Conservation (phyloP, 768 basidiomycete genomes). For the Rhizopogon vesiculosus region DNA sequence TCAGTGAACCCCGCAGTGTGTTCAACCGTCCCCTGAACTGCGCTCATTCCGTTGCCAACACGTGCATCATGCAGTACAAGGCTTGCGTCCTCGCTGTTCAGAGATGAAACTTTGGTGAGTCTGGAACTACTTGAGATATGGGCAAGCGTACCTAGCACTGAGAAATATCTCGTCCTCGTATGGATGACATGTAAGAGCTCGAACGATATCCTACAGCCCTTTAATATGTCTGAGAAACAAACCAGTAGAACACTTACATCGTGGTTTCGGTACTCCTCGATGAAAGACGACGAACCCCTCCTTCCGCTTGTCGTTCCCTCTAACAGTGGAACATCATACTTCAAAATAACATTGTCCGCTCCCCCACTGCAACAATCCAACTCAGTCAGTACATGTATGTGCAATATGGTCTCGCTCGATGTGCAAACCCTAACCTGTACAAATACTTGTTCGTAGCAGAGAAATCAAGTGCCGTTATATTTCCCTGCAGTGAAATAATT, state of each 20-base stretch:
- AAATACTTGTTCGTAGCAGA: conserved; percentile 61
- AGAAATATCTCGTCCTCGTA: conserved; percentile 62
- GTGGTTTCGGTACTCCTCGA: conserved; percentile 25
- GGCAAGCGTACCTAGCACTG: conserved; percentile 52
- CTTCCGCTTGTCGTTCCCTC: conserved; percentile 7
- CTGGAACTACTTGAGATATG: conserved; percentile 4
- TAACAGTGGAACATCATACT: conserved; percentile 47
- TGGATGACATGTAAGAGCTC: conserved; percentile 64
- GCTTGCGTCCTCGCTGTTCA: conserved; percentile 63
- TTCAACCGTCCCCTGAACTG: conserved; percentile 48
- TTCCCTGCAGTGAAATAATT: conserved; percentile 41
- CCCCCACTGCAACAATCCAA: conserved; percentile 40
- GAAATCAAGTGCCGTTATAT: conserved; percentile 68
- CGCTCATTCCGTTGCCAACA: conserved; percentile 24
- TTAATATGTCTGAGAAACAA: too few relatives aligned
- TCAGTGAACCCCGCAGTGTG: conserved; percentile 54
- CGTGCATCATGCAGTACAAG: conserved; percentile 62
- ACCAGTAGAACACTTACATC: conserved; percentile 13
- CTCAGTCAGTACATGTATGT: neutral
- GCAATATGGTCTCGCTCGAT: neutral
- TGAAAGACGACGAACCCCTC: conserved; percentile 12
- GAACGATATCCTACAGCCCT: conserved; percentile 52
- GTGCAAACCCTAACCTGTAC: conserved; percentile 47
- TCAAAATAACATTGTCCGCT: conserved; percentile 43
- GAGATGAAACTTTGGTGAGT: neutral